phyloP scores from a whole-genome alignment of 495 filamentous ascomycete species.

The Cetradonia linearis region DNA sequence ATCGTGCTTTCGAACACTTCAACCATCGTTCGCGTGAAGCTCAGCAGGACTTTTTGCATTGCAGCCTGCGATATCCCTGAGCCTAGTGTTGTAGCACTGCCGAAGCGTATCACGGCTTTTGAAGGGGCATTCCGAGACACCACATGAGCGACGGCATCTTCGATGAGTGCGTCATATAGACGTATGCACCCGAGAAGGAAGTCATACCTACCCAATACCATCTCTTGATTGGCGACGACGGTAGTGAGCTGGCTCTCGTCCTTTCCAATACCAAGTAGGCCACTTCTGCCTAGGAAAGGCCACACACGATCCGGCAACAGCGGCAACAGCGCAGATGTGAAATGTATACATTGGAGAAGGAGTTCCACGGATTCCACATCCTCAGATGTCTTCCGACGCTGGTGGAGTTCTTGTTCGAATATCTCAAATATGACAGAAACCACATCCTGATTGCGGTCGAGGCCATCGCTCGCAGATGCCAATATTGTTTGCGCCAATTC shows the following conservation, averaged over 20 bases:
- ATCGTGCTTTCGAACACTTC: slow-evolving; percentile 74
- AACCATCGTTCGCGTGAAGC: slow-evolving; percentile 59
- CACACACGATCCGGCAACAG: slow-evolving; percentile 75
- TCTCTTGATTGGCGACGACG: slow-evolving; percentile 65
- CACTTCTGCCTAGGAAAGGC: slow-evolving; percentile 75
- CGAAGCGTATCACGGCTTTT: slow-evolving; percentile 42
- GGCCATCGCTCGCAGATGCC: slow-evolving; percentile 60
- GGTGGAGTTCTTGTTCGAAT: slow-evolving; percentile 57
- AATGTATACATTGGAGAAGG: slow-evolving; percentile 65
- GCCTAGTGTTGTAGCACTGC: slow-evolving; percentile 45
- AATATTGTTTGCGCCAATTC: slow-evolving; percentile 46
- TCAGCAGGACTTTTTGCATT: slow-evolving; percentile 59
- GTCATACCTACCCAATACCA: slow-evolving; percentile 62
- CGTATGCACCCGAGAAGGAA: slow-evolving; percentile 62
- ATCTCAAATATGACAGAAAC: slow-evolving; percentile 72
- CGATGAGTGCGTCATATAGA: slow-evolving; percentile 63
- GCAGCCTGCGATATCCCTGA: slow-evolving; percentile 67
- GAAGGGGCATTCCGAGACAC: slow-evolving; percentile 57
- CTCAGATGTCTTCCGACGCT: slow-evolving; percentile 28
- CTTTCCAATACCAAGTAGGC: slow-evolving; percentile 60
- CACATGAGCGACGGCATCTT: slow-evolving; percentile 62
- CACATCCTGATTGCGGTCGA: slow-evolving; percentile 66
- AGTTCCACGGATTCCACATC: slow-evolving; percentile 50
- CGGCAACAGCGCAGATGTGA: slow-evolving; percentile 57
- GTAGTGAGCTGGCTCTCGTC: slow-evolving; percentile 61